phyloP scores from a whole-genome alignment of 1,139 yeast species.

The Nakaseomyces uthaithaninus region DNA sequence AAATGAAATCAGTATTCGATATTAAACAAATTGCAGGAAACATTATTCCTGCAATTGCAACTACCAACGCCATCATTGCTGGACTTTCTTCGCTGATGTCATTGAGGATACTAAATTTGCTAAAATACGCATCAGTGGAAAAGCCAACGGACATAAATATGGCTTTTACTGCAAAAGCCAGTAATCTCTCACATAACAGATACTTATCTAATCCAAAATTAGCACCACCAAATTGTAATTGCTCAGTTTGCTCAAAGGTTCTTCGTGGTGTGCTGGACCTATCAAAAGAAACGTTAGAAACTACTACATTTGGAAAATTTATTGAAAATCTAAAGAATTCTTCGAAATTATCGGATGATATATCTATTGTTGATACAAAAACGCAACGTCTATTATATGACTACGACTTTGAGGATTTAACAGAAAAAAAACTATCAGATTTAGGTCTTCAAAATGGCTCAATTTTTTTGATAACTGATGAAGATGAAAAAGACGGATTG shows the following conservation, averaged over 20 bases:
- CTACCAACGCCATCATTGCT: slow-evolving; percentile 91
- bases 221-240: slow-evolving; percentile 53
- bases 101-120: slow-evolving; percentile 41
- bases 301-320: slow-evolving; percentile 36
- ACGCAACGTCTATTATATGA: slow-evolving; percentile 66
- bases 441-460: slow-evolving; percentile 55
- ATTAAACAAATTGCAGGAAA: slow-evolving; percentile 94
- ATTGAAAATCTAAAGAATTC: slow-evolving; percentile 40
- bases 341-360: slow-evolving; percentile 57
- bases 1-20: slow-evolving; percentile 70
- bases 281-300: slow-evolving; percentile 21
- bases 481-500: slow-evolving; percentile 43
- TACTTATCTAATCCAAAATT: slow-evolving; percentile 59
- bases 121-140: slow-evolving; percentile 19
- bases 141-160: slow-evolving; percentile 35
- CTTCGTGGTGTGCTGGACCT: slow-evolving; percentile 44
- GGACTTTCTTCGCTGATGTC: slow-evolving; percentile 78
- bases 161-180: slow-evolving; percentile 59
- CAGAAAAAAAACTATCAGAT: slow-evolving; percentile 40
- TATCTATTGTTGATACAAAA: slow-evolving; percentile 55
- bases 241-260: slow-evolving; percentile 62
- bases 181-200: slow-evolving; percentile 40
- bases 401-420: slow-evolving; percentile 79
- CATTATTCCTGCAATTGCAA: slow-evolving; percentile 96
- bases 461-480: slow-evolving; percentile 67